A percentile compares a stretch with the other conserved stretches of the same genome.
These are phyloP conservation scores for Xylariaceae sp. DNA, from an alignment of 2,329 filamentous ascomycete genomes.

Conservation along the genomic window DNA sequence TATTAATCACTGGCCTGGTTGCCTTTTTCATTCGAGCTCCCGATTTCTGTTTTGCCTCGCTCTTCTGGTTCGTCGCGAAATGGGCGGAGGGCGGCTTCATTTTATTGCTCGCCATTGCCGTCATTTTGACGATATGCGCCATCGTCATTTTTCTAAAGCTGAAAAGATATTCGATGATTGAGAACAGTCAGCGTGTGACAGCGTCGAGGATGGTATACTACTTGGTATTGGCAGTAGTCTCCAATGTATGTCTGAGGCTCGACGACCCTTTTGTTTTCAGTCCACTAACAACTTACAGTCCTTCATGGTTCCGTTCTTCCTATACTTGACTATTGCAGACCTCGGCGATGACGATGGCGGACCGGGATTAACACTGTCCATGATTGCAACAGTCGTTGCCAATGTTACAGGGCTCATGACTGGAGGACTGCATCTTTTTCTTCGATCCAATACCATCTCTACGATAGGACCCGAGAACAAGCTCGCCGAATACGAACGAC, in stretches of 20 bases:
- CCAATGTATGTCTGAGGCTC: constrained; percentile 43
- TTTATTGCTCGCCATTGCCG: constrained; percentile 47
- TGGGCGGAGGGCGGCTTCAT: constrained; percentile 56
- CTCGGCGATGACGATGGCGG: constrained; percentile 32
- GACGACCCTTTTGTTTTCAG: neutral
- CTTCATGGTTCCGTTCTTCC: constrained; percentile 61
- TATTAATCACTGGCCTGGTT: constrained; percentile 54
- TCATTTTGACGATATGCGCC: constrained; percentile 46
- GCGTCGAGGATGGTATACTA: constrained; percentile 70
- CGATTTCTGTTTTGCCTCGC: constrained; percentile 61
- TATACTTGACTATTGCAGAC: constrained; percentile 45
- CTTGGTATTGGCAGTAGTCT: constrained; percentile 51
- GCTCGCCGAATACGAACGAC: constrained; percentile 42
- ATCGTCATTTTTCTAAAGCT: constrained; percentile 54
- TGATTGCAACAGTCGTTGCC: constrained; percentile 61
- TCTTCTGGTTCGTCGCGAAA: constrained; percentile 62
- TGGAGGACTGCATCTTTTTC: constrained; percentile 61
- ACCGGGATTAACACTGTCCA: constrained; percentile 48
- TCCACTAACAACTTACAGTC: constrained; percentile 36
- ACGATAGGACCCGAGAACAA: constrained; percentile 48
- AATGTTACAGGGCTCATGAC: constrained; percentile 64
- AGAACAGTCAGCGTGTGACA: constrained; percentile 55
- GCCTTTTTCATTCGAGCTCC: constrained; percentile 51
- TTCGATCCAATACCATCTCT: constrained; percentile 58
- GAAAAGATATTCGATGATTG: constrained; percentile 48